Evolutionary conservation across 108 stramenopile species (phyloP).

Genomic region (Cylindrotheca closterium): DNA sequence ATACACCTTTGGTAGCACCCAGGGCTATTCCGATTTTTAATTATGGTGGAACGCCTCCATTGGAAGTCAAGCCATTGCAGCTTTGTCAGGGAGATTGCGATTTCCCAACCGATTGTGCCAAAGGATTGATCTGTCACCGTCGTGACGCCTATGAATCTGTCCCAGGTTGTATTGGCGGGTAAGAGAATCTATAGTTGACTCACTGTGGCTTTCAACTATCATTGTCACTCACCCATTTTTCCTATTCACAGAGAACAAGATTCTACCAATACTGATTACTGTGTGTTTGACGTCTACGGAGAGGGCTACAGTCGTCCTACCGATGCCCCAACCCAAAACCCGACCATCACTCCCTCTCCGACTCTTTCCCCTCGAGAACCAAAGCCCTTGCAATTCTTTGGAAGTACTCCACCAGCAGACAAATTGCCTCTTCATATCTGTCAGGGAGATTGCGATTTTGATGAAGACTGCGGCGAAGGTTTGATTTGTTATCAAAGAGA

Average conservation of each 20-base stretch:
- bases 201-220: not conserved
- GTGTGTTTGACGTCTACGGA: slow-evolving; percentile 39
- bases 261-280: slow-evolving; percentile 23
- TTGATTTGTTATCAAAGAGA: slow-evolving; percentile 34
- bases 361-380: slow-evolving; percentile 19
- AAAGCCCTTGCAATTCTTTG: slow-evolving; percentile 12
- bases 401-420: slow-evolving; percentile 27
- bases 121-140: slow-evolving; percentile 47
- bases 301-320: slow-evolving; percentile 20
- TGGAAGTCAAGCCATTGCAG: slow-evolving; percentile 29
- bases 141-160: slow-evolving; percentile 39
- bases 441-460: slow-evolving; percentile 26
- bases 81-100: slow-evolving; percentile 70
- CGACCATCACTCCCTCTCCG: slow-evolving; percentile 24
- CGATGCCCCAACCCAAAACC: slow-evolving; percentile 14
- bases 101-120: slow-evolving; percentile 50
- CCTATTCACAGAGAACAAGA: slow-evolving; percentile 1
- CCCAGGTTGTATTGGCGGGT: slow-evolving; percentile 61
- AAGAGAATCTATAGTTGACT: no score
- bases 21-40: slow-evolving; percentile 20
- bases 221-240: not conserved
- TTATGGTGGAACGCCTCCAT: slow-evolving; percentile 26
- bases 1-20: slow-evolving; percentile 14
- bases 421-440: slow-evolving; percentile 22
- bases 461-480: slow-evolving; percentile 20